These are phyloP conservation scores for Citrus unshiu DNA, from an alignment of 345 rosid genomes.

Conservation along the genomic window DNA sequence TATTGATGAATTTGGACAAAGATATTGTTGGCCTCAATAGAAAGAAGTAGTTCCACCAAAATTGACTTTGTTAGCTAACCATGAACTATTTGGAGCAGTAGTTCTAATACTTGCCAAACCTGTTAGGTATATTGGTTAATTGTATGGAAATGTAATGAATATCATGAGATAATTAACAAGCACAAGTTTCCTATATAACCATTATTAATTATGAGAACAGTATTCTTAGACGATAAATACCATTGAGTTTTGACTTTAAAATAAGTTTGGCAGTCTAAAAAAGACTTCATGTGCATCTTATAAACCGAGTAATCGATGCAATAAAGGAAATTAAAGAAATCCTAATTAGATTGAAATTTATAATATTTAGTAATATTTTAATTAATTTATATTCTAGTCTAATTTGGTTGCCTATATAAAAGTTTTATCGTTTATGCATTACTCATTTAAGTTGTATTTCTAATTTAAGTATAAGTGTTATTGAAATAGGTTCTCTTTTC, in stretches of 20 bases:
- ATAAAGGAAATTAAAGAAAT: too few relatives aligned
- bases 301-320: too few relatives aligned
- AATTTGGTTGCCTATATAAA: too few relatives aligned
- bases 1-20: neutral
- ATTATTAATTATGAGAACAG: neutral
- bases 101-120: neutral
- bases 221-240: neutral
- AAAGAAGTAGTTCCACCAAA: neutral
- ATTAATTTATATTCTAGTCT: too few relatives aligned
- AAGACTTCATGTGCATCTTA: neutral
- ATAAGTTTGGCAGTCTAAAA: neutral
- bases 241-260: neutral
- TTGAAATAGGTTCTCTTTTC: too few relatives aligned
- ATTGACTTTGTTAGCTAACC: neutral
- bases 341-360: too few relatives aligned
- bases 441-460: too few relatives aligned
- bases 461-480: too few relatives aligned
- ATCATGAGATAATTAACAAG: neutral
- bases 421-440: too few relatives aligned
- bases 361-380: too few relatives aligned
- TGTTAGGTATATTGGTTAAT: neutral
- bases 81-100: neutral
- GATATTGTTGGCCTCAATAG: neutral
- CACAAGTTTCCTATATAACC: neutral
- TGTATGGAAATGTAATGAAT: neutral